Conservation (phyloP, 2,329 filamentous ascomycete species). For the Biscogniauxia sp. region DNA sequence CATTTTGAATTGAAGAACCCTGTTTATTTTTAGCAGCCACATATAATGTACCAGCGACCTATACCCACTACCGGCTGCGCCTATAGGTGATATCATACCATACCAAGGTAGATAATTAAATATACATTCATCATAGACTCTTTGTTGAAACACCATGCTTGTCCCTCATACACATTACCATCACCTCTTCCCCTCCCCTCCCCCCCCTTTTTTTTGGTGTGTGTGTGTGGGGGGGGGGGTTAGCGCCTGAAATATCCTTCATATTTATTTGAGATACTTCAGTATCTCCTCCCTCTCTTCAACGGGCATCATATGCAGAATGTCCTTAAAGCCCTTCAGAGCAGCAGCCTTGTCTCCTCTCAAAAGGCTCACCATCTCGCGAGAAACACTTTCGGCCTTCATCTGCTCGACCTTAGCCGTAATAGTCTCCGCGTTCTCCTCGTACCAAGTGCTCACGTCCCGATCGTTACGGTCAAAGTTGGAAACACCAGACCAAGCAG, state of each 20-base stretch:
- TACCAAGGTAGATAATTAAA: background rate
- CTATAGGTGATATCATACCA: background rate
- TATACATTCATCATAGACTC: background rate
- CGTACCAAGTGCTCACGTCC: slow-evolving; percentile 90
- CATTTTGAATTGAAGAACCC: background rate
- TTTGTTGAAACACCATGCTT: background rate
- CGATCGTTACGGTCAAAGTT: slow-evolving; percentile 78
- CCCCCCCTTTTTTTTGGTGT: background rate
- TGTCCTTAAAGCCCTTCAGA: slow-evolving; percentile 82
- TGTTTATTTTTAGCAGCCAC: background rate
- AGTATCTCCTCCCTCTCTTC: slow-evolving; percentile 84
- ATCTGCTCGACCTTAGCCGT: slow-evolving; percentile 80
- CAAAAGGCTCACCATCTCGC: slow-evolving; percentile 46
- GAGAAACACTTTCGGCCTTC: slow-evolving; percentile 66
- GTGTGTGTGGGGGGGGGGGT: too few relatives aligned
- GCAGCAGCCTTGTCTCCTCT: slow-evolving; percentile 59
- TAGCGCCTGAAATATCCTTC: background rate
- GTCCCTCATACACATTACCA: background rate
- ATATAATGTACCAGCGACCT: background rate
- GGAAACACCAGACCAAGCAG: slow-evolving; percentile 77
- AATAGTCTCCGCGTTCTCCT: slow-evolving; percentile 84
- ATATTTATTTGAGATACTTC: slow-evolving; percentile 47
- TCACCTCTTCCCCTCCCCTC: background rate
- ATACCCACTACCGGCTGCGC: background rate
- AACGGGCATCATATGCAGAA: slow-evolving; percentile 82